Evolutionary conservation across 345 rosid species (phyloP).

Genomic region (Citrus unshiu): DNA sequence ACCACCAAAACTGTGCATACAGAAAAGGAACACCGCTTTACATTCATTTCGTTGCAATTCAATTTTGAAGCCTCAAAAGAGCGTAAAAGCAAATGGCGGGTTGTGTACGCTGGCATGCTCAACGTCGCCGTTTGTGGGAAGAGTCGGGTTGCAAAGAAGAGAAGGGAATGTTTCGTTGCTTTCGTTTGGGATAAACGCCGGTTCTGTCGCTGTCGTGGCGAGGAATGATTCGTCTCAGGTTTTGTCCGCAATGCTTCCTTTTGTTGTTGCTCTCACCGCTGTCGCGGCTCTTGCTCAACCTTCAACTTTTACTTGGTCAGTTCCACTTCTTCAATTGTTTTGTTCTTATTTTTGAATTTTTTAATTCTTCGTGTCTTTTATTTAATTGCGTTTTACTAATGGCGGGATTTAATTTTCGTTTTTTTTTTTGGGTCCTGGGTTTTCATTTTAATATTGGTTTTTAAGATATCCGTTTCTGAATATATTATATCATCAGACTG

Average conservation of each 20-base stretch:
- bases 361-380: neutral
- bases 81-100: constrained; percentile 17
- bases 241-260: constrained; percentile 86
- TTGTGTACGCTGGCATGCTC: constrained; percentile 50
- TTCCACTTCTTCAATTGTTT: neutral
- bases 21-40: neutral
- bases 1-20: constrained; percentile 18
- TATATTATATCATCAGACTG: neutral
- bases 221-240: constrained; percentile 60
- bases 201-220: constrained; percentile 22
- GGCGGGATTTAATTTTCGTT: neutral
- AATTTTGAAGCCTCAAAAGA: neutral
- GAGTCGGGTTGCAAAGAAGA: constrained; percentile 69
- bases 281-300: constrained; percentile 82
- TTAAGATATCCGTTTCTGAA: neutral
- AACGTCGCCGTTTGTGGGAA: constrained; percentile 64
- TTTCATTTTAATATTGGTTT: neutral
- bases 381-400: neutral
- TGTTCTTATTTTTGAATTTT: neutral
- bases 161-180: constrained; percentile 72
- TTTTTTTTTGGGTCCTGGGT: neutral
- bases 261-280: constrained; percentile 82
- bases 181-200: constrained; percentile 50
- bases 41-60: constrained; percentile 7
- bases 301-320: constrained; percentile 82